Evolutionary conservation across 1,139 yeast genomes (phyloP).

Genomic region (Sugiyamaella sp.): DNA sequence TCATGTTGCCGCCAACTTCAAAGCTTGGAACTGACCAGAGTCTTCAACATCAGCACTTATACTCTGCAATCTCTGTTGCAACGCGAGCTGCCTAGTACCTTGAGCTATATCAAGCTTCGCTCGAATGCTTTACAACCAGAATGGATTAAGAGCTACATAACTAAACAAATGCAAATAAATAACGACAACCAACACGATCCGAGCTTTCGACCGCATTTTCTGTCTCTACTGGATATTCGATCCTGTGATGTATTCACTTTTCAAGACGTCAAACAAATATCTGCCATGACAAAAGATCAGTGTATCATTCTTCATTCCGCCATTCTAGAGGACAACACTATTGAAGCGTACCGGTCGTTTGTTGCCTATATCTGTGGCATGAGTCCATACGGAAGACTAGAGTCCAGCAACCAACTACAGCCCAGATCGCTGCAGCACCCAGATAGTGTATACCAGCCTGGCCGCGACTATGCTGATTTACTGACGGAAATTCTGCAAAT

Average conservation of each 20-base stretch:
- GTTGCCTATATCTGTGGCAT: slow-evolving; percentile 24
- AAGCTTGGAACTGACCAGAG: slow-evolving; percentile 9
- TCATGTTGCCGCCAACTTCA: slow-evolving; percentile 5
- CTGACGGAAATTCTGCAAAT: background rate
- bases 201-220: background rate
- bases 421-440: background rate
- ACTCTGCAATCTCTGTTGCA: slow-evolving; percentile 20
- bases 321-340: slow-evolving; percentile 29
- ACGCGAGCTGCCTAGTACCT: slow-evolving; percentile 18
- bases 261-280: slow-evolving; percentile 23
- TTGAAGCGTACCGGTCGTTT: slow-evolving; percentile 29
- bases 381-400: slow-evolving; percentile 11
- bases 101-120: slow-evolving; percentile 21
- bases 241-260: slow-evolving; percentile 30
- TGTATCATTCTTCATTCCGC: slow-evolving; percentile 30
- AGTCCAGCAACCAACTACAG: background rate
- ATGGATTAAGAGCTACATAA: slow-evolving; percentile 27
- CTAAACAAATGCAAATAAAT: slow-evolving; percentile 15
- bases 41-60: slow-evolving; percentile 12
- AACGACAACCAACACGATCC: slow-evolving; percentile 5
- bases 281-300: slow-evolving; percentile 17
- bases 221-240: slow-evolving; percentile 23
- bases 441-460: background rate
- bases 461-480: background rate
- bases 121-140: slow-evolving; percentile 24